These are phyloP conservation scores for Colletotrichum theobromicola DNA, from an alignment of 2,329 filamentous ascomycete species.

Conservation along the genomic window DNA sequence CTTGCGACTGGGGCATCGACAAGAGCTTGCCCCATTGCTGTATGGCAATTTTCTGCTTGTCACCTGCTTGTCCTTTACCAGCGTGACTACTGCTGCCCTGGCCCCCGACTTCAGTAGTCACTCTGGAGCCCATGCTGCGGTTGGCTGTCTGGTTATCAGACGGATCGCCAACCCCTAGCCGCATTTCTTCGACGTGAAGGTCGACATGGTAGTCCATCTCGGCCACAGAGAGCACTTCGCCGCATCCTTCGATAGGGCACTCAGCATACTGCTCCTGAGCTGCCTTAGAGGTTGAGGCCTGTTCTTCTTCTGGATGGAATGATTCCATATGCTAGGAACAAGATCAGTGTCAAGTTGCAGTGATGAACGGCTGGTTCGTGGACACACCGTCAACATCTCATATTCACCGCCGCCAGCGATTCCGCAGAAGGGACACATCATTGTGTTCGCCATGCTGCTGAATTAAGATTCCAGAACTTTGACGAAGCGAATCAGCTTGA, in stretches of 20 bases:
- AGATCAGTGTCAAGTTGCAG: background rate
- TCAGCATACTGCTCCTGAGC: constrained; percentile 25
- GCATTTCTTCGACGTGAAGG: constrained; percentile 55
- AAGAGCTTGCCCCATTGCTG: constrained; percentile 35
- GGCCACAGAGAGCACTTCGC: constrained; percentile 54
- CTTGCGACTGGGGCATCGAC: background rate
- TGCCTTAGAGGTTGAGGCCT: constrained; percentile 31
- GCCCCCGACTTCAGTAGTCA: background rate
- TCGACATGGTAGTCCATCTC: constrained; percentile 66
- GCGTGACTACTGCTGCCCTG: background rate
- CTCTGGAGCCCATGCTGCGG: background rate
- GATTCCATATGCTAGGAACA: constrained; percentile 31
- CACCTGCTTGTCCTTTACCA: background rate
- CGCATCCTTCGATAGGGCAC: constrained; percentile 53
- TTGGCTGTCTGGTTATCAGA: background rate
- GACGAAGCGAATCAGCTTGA: background rate
- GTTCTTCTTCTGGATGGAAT: constrained; percentile 28
- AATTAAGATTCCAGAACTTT: background rate
- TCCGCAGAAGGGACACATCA: constrained; percentile 41
- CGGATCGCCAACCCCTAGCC: background rate
- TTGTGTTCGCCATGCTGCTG: background rate
- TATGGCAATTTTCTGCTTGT: constrained; percentile 26
- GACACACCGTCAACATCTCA: constrained; percentile 38
- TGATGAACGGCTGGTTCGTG: background rate
- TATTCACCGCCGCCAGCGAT: constrained; percentile 33